phyloP scores from a whole-genome alignment of 768 basidiomycete species.

The Coprinopsis strossmayeri region DNA sequence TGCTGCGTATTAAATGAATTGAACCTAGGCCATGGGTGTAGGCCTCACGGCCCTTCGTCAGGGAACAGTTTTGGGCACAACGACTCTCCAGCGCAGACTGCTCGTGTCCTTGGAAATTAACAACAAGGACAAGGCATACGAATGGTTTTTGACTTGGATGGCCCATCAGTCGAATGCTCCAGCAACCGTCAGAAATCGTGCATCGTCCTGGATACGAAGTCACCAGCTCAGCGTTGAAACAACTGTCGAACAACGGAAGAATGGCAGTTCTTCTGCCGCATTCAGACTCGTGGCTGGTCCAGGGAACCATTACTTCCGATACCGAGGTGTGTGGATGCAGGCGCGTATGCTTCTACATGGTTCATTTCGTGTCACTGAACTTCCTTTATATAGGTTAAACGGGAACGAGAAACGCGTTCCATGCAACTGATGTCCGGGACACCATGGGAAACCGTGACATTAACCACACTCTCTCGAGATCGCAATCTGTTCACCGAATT shows the following conservation, averaged over 20 bases:
- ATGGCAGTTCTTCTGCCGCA: constrained; percentile 82
- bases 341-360: constrained; percentile 30
- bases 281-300: constrained; percentile 97
- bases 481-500: constrained; percentile 73
- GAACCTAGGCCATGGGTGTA: constrained; percentile 78
- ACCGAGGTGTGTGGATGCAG: constrained; percentile 93
- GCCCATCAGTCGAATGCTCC: constrained; percentile 47
- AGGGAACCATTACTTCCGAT: constrained; percentile 89
- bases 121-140: constrained; percentile 90
- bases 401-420: constrained; percentile 89
- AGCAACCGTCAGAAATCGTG: constrained; percentile 16
- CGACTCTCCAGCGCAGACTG: constrained; percentile 79
- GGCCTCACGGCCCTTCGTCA: constrained; percentile 72
- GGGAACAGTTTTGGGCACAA: constrained; percentile 59
- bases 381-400: constrained; percentile 61
- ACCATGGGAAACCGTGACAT: constrained; percentile 96
- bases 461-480: constrained; percentile 89
- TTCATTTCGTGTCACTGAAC: constrained; percentile 1
- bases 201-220: constrained; percentile 55
- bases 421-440: constrained; percentile 87
- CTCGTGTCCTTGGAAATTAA: constrained; percentile 95
- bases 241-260: constrained; percentile 78
- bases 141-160: constrained; percentile 98
- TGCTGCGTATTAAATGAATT: constrained; percentile 1
- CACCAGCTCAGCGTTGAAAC: constrained; percentile 97